Evolutionary conservation across 768 basidiomycete species (phyloP).

Genomic region (Mycena epipterygia): DNA sequence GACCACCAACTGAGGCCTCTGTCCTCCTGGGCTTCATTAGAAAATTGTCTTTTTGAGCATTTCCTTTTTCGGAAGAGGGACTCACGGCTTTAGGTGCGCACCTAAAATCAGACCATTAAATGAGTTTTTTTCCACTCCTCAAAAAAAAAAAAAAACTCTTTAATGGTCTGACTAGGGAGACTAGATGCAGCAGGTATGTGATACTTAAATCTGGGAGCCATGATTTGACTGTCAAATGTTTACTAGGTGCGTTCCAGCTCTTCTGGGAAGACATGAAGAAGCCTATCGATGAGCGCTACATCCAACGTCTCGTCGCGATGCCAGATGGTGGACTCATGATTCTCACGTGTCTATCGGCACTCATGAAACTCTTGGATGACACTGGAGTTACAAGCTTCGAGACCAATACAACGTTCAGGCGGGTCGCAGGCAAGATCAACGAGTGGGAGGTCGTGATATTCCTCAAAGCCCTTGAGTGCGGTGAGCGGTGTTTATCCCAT

Average conservation of each 20-base stretch:
- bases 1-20: no score
- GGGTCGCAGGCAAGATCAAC: neutral
- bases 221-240: no score
- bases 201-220: no score
- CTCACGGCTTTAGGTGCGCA: no score
- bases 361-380: slow-evolving; percentile 28
- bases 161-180: no score
- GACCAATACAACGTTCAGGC: slow-evolving; percentile 24
- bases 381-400: slow-evolving; percentile 21
- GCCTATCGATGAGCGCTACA: neutral
- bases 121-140: no score
- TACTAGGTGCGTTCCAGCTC: slow-evolving; percentile 8
- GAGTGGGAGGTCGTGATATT: slow-evolving; percentile 30
- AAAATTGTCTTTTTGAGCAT: no score
- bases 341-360: slow-evolving; percentile 8
- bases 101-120: no score
- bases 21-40: no score
- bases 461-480: slow-evolving; percentile 20
- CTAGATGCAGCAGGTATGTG: no score
- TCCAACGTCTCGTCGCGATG: neutral
- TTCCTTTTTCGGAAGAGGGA: no score
- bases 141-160: no score
- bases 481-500: neutral
- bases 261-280: slow-evolving; percentile 5
- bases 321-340: slow-evolving; percentile 19